Conservation (phyloP, 2,329 filamentous ascomycete genomes). For the Diaporthe sp. region DNA sequence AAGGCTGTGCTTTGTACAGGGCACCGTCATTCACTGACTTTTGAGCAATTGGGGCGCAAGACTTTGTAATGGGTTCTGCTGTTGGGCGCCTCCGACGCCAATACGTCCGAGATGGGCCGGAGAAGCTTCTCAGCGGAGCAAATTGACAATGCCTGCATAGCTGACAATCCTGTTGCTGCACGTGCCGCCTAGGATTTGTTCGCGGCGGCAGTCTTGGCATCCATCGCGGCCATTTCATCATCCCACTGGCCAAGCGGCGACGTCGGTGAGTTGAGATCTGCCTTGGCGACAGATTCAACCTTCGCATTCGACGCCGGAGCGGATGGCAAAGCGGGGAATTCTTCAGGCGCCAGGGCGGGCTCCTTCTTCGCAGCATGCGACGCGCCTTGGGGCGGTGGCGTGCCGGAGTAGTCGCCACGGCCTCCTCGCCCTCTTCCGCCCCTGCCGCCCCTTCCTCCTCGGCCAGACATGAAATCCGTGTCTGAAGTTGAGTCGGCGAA, state of each 20-base stretch:
- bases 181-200: slow-evolving; percentile 14
- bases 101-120: neutral
- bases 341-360: slow-evolving; percentile 52
- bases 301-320: slow-evolving; percentile 41
- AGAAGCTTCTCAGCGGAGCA: too few relatives aligned
- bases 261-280: slow-evolving; percentile 49
- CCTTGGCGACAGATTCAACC: slow-evolving; percentile 42
- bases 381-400: slow-evolving; percentile 5
- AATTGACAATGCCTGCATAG: neutral
- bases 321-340: slow-evolving; percentile 58
- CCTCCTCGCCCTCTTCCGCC: slow-evolving; percentile 53
- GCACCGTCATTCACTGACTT: neutral
- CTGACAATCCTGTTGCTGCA: neutral
- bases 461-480: slow-evolving; percentile 48
- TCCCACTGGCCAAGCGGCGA: slow-evolving; percentile 66
- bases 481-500: slow-evolving; percentile 54
- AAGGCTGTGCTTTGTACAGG: neutral
- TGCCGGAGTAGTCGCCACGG: slow-evolving; percentile 43
- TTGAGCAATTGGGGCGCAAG: neutral
- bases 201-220: slow-evolving; percentile 49
- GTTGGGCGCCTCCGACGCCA: neutral
- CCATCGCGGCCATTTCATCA: slow-evolving; percentile 69
- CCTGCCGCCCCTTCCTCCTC: slow-evolving; percentile 50
- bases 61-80: neutral
- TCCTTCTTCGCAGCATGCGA: slow-evolving; percentile 46